Percentiles rank a stretch among this genome's conserved stretches.
Conservation (phyloP, 345 rosid species). For the Camelina sativa region DNA sequence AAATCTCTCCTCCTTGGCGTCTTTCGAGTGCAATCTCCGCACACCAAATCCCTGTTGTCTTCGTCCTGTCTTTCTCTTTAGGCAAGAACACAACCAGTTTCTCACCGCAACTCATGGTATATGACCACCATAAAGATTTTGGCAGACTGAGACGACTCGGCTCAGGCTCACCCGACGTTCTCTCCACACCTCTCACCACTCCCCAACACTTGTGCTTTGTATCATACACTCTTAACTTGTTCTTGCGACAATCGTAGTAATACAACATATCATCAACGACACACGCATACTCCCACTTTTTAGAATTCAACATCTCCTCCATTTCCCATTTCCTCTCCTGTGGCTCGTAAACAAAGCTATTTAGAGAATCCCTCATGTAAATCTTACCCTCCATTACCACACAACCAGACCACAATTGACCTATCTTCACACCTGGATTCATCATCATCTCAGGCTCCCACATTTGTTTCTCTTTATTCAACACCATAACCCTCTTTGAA, state of each 20-base stretch:
- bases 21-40: neutral
- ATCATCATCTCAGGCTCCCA: slow-evolving; percentile 11
- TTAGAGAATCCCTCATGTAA: neutral
- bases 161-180: too few species aligned
- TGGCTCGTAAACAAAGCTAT: neutral
- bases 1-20: neutral
- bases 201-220: neutral
- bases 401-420: neutral
- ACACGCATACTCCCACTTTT: neutral
- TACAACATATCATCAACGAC: neutral
- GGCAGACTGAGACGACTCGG: neutral
- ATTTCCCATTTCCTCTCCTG: neutral
- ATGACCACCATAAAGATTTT: neutral
- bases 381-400: neutral
- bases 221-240: neutral
- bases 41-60: neutral
- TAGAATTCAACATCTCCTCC: neutral
- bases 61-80: neutral
- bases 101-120: neutral
- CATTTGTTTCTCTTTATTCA: neutral
- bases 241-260: neutral
- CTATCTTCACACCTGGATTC: neutral
- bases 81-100: neutral
- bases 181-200: neutral
- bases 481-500: neutral